Evolutionary conservation across 1,284 basidiomycete species (phyloP), one percentile per base, ranked within the genome.

Genomic region (Pisolithus thermaeus): DNA sequence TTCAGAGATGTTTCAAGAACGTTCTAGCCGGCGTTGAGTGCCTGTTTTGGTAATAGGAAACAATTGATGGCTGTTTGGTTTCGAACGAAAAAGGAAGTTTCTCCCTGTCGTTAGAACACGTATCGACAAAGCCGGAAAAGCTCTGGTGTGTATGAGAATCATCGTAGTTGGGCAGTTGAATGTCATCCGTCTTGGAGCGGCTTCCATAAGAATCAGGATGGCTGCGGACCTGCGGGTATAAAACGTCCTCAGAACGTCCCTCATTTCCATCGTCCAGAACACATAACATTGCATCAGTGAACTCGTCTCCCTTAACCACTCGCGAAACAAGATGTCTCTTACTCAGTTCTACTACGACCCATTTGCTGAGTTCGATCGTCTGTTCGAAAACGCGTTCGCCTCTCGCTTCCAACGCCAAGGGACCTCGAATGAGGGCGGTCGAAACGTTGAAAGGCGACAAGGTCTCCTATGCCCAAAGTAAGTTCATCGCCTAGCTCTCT

Each of bases 341-440:
- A 47, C 61, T 47, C 56, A 30, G 30, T 73, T 70, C 63, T 66
- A 69, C 62, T 74, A 75, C 64, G 74, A 79, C 48, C 76, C 78
- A 22, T 72, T 76, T 68, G 72, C 71, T 59, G 73, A 76, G 55
- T 72, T 79, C 43, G 75, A 78, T 36, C 73, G 73, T 55, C 65
- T 79, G 58, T 69, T 80, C 47, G 75, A 79, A 55, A 72, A 79
- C 32, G 68, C 72, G 2, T 66, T 77, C 52, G 62, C 59, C 20
- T 53, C 71, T 49, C 64, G 60, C 55, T 53, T 61, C 56, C 65
- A 55, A 28, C 52, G 60, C 18, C 27, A 22, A 45, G 16, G 20
- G 9, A 8, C 14, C 6, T 11, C 49, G 36, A 38, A 49, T 4
- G 58, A 67, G 11, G 30, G 18, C 1, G 35, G 46, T 1, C 57